Evolutionary conservation across 148 eudicot species (phyloP).

Genomic region (Nepenthes mirabilis): DNA sequence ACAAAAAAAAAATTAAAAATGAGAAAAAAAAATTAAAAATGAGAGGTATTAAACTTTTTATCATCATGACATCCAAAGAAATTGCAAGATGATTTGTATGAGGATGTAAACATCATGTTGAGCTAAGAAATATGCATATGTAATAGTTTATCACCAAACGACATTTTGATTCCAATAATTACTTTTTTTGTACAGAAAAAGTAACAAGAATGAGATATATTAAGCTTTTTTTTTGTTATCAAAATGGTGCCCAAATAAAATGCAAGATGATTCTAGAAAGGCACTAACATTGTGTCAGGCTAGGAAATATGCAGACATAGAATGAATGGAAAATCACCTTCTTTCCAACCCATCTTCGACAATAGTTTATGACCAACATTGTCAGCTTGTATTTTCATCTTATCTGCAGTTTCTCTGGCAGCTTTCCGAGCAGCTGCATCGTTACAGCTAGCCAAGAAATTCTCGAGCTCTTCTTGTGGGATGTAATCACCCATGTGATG

Average conservation of each 20-base stretch:
- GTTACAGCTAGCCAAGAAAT: constrained; percentile 69
- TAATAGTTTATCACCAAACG: too few species aligned
- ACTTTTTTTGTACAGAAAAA: too few species aligned
- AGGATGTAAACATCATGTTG: too few species aligned
- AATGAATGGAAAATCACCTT: constrained; percentile 32
- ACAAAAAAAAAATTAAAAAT: too few species aligned
- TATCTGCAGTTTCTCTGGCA: constrained; percentile 53
- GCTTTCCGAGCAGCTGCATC: constrained; percentile 66
- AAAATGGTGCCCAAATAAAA: neutral
- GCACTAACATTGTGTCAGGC: neutral
- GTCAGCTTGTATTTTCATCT: constrained; percentile 74
- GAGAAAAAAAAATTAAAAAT: too few species aligned
- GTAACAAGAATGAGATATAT: too few species aligned
- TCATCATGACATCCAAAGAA: too few species aligned
- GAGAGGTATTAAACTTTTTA: too few species aligned
- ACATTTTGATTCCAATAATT: too few species aligned
- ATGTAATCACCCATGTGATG: constrained; percentile 99
- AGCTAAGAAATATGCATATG: too few species aligned
- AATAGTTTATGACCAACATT: constrained; percentile 88
- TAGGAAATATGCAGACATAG: neutral
- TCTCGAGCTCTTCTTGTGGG: constrained; percentile 76
- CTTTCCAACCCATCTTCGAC: constrained; percentile 98
- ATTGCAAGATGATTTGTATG: too few species aligned
- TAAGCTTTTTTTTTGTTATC: too few species aligned
- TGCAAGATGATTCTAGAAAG: neutral